Percentiles rank a stretch among this genome's conserved stretches.
These are phyloP conservation scores for Reutealis trisperma DNA, from an alignment of 345 rosid species.

Conservation along the genomic window DNA sequence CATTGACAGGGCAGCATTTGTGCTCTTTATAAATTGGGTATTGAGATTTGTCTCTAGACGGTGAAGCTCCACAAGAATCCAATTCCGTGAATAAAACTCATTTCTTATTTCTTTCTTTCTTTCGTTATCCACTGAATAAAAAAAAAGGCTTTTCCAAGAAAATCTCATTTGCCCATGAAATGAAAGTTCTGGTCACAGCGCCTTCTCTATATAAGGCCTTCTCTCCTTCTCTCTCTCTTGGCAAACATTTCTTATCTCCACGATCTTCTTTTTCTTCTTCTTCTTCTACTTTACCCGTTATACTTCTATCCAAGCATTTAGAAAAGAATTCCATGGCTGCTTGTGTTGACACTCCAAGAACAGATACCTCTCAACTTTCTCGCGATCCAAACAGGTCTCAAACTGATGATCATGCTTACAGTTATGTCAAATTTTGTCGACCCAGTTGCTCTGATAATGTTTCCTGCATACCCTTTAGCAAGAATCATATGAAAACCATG, in stretches of 20 bases:
- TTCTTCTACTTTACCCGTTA: conserved; percentile 8
- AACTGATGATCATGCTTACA: conserved; percentile 38
- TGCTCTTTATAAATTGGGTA: not conserved
- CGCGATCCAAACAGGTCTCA: conserved; percentile 45
- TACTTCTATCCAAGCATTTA: not conserved
- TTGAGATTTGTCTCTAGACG: too few relatives aligned
- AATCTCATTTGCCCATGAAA: conserved; percentile 37
- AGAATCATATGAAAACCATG: conserved; percentile 34
- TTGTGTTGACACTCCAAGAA: conserved; percentile 61
- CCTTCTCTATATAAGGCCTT: conserved; percentile 40
- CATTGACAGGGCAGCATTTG: not conserved
- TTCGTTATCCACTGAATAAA: not conserved
- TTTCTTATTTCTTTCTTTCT: not conserved
- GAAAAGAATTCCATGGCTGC: conserved; percentile 54
- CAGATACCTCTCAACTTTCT: conserved; percentile 44
- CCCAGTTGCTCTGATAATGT: conserved; percentile 39
- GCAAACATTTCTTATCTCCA: conserved; percentile 10
- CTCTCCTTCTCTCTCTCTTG: conserved; percentile 16
- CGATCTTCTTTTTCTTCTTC: not conserved
- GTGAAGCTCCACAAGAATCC: not conserved
- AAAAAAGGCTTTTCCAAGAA: conserved; percentile 32
- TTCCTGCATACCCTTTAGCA: conserved; percentile 31
- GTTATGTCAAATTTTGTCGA: conserved; percentile 39
- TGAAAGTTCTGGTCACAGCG: conserved; percentile 42
- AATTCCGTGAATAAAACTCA: not conserved